Evolutionary conservation across 2,329 filamentous ascomycete genomes (phyloP), one percentile per base, ranked within the genome.

Genomic region (Aschersonia sp.): DNA sequence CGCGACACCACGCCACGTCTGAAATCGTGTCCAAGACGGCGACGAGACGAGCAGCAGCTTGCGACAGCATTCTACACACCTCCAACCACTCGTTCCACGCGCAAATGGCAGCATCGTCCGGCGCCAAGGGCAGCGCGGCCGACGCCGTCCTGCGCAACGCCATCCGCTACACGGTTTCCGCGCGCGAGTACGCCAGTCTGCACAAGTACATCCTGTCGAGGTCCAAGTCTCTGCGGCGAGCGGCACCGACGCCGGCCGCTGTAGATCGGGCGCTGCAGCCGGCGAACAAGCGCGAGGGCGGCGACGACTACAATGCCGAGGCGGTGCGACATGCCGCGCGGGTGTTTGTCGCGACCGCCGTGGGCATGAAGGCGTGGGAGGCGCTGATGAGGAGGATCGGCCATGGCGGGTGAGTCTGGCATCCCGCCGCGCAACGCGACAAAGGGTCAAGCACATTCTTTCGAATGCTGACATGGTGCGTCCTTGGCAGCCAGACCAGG

Each of bases 111-210:
- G 20, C 20, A 40, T 40, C 35, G 12, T 40, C 35, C 20, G 20
- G 20, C 20, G 20, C 20, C 20, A 20, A 20, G 20, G 20, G 20
- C 20, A 20, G 20, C 20, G 20, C 20, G 40, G 62, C 65, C 50
- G 84, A 91, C 55, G 84, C 85, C 4, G 74, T 94, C 52, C 74
- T 94, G 49, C 85, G 86, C 64, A 94, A 92, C 64, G 82, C 87
- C 43, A 73, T 96, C 50, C 83, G 89, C 55, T 89, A 95, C 66
- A 92, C 85, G 50, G 88, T 89, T 60, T 84, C 80, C 5, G 81
- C 87, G 42, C 80, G 83, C 63, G 89, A 96, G 64, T 96, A 96
- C 65, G 82, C 86, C 55, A 70, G 83, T 1, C 76, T 96, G 20
- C 88, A 95, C 64, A 82, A 84, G 59, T 89, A 89, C 60, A 75